Conservation (phyloP, 2,329 filamentous ascomycete genomes). For the Chaetomiaceae sp. region DNA sequence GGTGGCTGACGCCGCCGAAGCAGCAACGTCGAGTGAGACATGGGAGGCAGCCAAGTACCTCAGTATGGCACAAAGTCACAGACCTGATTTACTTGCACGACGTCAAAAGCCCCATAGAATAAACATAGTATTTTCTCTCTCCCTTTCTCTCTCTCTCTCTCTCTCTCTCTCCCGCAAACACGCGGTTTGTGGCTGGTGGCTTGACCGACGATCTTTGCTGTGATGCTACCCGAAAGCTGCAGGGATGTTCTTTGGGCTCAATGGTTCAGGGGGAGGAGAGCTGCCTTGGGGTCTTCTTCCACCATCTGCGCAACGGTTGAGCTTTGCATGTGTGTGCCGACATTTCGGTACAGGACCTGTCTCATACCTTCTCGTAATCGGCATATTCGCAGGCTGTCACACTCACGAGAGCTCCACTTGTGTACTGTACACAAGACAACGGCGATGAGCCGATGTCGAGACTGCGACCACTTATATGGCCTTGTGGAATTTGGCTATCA, state of each 20-base stretch:
- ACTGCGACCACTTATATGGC: not conserved
- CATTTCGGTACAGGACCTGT: not conserved
- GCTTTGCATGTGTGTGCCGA: not conserved
- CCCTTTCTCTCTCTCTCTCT: too few relatives aligned
- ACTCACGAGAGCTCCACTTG: not conserved
- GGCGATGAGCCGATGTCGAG: not conserved
- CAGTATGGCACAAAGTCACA: not conserved
- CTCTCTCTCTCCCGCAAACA: too few relatives aligned
- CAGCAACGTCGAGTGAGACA: not conserved
- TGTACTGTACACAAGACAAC: not conserved
- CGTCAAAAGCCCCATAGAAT: not conserved
- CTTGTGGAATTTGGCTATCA: too few relatives aligned
- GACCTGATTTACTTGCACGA: not conserved
- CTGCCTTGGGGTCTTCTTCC: not conserved
- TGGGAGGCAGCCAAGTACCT: not conserved
- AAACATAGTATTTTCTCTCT: not conserved
- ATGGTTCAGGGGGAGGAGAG: constrained; percentile 35
- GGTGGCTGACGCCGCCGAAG: not conserved
- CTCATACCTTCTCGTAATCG: too few relatives aligned
- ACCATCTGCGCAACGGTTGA: not conserved
- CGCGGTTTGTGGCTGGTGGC: not conserved
- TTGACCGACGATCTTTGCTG: constrained; percentile 5
- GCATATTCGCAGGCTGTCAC: not conserved
- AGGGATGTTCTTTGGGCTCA: constrained; percentile 4
- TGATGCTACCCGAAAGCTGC: constrained; percentile 16